These are phyloP conservation scores for Knufia fluminis DNA, from an alignment of 2,329 filamentous ascomycete species.

Conservation along the genomic window DNA sequence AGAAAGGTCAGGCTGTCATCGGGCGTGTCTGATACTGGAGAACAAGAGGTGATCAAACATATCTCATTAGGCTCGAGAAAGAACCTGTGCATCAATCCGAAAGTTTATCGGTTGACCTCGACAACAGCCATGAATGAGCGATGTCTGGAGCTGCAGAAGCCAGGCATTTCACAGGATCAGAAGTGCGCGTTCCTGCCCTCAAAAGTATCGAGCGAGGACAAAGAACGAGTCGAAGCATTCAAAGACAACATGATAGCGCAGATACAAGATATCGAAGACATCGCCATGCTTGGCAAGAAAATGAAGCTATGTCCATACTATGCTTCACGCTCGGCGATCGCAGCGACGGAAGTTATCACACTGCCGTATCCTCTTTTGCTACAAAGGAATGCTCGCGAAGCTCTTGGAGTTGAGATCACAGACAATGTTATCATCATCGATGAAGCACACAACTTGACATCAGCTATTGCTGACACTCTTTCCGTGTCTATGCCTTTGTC, in stretches of 20 bases:
- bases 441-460: constrained; percentile 96
- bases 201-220: constrained; percentile 51
- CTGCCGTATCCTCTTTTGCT: constrained; percentile 85
- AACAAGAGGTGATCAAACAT: constrained; percentile 62
- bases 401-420: constrained; percentile 75
- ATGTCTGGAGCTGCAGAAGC: constrained; percentile 81
- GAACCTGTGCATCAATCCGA: constrained; percentile 79
- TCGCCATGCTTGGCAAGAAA: constrained; percentile 66
- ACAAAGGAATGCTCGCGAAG: constrained; percentile 78
- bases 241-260: constrained; percentile 75
- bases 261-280: constrained; percentile 87
- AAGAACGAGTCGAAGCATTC: constrained; percentile 65
- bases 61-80: constrained; percentile 78
- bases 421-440: constrained; percentile 90
- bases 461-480: constrained; percentile 80
- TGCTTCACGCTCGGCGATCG: constrained; percentile 77
- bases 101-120: constrained; percentile 60
- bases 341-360: constrained; percentile 75
- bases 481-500: constrained; percentile 64
- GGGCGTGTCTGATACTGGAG: constrained; percentile 22
- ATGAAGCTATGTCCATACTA: constrained; percentile 90
- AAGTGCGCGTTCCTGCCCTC: constrained; percentile 69
- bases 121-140: constrained; percentile 84
- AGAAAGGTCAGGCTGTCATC: constrained; percentile 68
- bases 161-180: constrained; percentile 50